A percentile compares a stretch with the other conserved stretches of the same genome.
Conservation (phyloP, 1,284 basidiomycete genomes). For the Retiboletus flavoniger region DNA sequence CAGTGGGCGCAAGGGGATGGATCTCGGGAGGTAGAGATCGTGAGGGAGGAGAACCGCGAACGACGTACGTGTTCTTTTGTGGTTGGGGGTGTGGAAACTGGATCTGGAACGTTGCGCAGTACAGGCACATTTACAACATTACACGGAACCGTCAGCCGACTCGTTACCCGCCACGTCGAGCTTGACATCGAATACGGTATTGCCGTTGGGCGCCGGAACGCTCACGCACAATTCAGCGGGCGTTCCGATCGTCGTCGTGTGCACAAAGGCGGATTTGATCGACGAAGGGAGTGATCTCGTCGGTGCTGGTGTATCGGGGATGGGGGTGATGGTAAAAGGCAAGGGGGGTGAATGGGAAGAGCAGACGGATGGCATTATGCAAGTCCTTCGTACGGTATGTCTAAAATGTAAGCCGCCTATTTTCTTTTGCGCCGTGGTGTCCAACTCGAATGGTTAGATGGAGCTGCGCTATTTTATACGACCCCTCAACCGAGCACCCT, state of each 20-base stretch:
- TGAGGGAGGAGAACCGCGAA: conserved; percentile 78
- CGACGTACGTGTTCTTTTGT: conserved; percentile 58
- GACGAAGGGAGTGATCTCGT: conserved; percentile 75
- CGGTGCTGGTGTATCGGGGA: conserved; percentile 61
- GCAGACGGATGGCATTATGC: conserved; percentile 93
- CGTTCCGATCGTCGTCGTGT: conserved; percentile 85
- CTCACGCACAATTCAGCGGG: conserved; percentile 82
- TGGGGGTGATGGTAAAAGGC: conserved; percentile 81
- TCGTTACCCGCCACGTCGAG: conserved; percentile 56
- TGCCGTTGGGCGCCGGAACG: conserved; percentile 78
- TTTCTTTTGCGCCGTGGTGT: not conserved
- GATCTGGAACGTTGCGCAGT: conserved; percentile 50
- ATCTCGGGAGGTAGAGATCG: conserved; percentile 65
- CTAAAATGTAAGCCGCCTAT: conserved; percentile 74
- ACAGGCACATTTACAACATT: conserved; percentile 85
- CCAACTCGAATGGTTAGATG: conserved; percentile 54
- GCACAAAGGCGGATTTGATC: conserved; percentile 89
- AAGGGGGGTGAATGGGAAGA: conserved; percentile 93
- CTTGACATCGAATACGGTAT: conserved; percentile 56
- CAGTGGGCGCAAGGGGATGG: conserved; percentile 70
- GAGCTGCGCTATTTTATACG: conserved; percentile 90
- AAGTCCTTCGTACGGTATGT: conserved; percentile 88
- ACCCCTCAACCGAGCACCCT: conserved; percentile 81
- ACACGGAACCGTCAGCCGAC: conserved; percentile 76
- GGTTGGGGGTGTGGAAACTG: not conserved